These are phyloP conservation scores for Mortierella sp. DNA, from an alignment of 371 early-diverging fungal species.

Conservation along the genomic window DNA sequence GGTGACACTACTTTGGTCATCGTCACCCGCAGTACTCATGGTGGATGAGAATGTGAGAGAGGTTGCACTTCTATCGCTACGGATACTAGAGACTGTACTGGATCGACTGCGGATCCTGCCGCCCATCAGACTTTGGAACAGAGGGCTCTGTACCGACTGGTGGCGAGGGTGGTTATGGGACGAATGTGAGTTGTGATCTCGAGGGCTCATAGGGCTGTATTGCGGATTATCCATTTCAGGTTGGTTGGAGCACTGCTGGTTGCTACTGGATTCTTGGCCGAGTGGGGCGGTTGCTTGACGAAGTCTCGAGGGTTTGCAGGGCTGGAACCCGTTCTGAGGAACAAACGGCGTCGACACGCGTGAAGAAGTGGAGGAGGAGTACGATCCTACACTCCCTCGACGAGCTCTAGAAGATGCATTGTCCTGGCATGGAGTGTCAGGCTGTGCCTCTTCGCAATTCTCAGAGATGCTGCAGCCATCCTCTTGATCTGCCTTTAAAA, in stretches of 20 bases:
- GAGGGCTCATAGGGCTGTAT: neutral
- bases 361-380: neutral
- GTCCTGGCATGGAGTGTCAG: neutral
- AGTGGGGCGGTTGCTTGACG: slow-evolving; percentile 26
- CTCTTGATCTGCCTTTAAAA: slow-evolving; percentile 14
- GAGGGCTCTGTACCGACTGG: slow-evolving; percentile 30
- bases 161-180: neutral
- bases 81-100: slow-evolving; percentile 25
- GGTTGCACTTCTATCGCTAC: slow-evolving; percentile 12
- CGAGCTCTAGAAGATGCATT: neutral
- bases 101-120: slow-evolving; percentile 25
- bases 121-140: slow-evolving; percentile 38
- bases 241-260: too few species aligned
- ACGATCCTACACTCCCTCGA: slow-evolving; percentile 5
- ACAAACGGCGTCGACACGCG: slow-evolving; percentile 6
- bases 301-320: slow-evolving; percentile 33
- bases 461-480: neutral
- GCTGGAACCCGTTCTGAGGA: slow-evolving; percentile 23
- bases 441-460: neutral
- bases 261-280: neutral
- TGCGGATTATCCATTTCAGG: too few species aligned
- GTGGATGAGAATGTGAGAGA: slow-evolving; percentile 2
- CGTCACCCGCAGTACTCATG: slow-evolving; percentile 4
- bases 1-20: slow-evolving; percentile 8
- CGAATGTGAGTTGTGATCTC: neutral